Evolutionary conservation across 2,329 filamentous ascomycete species (phyloP).

Genomic region (Leptographium radiaticola): DNA sequence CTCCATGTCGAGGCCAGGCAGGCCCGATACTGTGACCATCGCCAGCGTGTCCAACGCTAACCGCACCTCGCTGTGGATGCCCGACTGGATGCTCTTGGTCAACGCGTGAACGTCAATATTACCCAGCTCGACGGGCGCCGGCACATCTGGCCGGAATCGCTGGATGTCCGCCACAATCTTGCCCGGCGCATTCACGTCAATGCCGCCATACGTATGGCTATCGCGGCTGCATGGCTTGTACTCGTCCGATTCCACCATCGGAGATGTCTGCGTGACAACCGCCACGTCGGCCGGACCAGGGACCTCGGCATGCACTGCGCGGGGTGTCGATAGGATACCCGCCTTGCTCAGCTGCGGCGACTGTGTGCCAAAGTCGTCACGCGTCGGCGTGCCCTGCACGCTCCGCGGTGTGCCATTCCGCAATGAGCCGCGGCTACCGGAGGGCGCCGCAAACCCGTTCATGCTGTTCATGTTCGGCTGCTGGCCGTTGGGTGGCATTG

Average conservation of each 20-base stretch:
- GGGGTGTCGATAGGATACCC: slow-evolving; percentile 18
- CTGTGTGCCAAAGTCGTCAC: slow-evolving; percentile 27
- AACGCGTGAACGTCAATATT: slow-evolving; percentile 83
- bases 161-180: slow-evolving; percentile 55
- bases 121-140: slow-evolving; percentile 64
- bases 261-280: slow-evolving; percentile 20
- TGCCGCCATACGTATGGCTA: slow-evolving; percentile 53
- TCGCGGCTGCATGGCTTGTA: slow-evolving; percentile 43
- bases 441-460: slow-evolving; percentile 36
- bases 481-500: slow-evolving; percentile 31
- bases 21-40: slow-evolving; percentile 49
- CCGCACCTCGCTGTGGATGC: slow-evolving; percentile 79
- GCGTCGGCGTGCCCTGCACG: slow-evolving; percentile 30
- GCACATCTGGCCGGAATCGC: slow-evolving; percentile 59
- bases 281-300: slow-evolving; percentile 14
- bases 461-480: slow-evolving; percentile 31
- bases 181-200: slow-evolving; percentile 52
- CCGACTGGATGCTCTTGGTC: slow-evolving; percentile 79
- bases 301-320: slow-evolving; percentile 17
- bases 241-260: slow-evolving; percentile 33
- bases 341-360: slow-evolving; percentile 32
- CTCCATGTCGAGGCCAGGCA: slow-evolving; percentile 50
- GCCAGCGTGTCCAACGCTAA: slow-evolving; percentile 76
- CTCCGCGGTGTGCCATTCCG: slow-evolving; percentile 39
- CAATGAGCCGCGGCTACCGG: slow-evolving; percentile 26